Conservation (phyloP, 805 yeast genomes). For the Ogataea methanolica region DNA sequence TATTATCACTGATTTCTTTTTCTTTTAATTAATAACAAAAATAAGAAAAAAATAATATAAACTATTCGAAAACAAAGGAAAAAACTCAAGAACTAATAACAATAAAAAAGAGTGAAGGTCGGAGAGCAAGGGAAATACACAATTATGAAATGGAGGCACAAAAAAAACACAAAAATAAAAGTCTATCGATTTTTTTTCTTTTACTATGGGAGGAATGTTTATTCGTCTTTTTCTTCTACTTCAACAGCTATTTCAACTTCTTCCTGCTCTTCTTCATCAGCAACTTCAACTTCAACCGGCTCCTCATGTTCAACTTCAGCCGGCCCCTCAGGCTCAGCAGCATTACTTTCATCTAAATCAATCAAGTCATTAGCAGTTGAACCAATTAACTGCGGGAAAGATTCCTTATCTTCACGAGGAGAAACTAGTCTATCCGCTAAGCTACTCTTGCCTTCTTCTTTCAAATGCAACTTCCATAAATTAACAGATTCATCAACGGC, state of each 20-base stretch:
- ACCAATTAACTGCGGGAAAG: slow-evolving; percentile 39
- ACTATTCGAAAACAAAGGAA: no score
- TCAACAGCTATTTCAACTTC: slow-evolving; percentile 12
- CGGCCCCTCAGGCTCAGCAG: background rate
- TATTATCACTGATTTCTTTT: no score
- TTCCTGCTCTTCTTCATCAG: slow-evolving; percentile 17
- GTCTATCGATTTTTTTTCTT: no score
- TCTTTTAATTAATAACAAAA: no score
- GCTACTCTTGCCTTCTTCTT: slow-evolving; percentile 43
- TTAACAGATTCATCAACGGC: slow-evolving; percentile 42
- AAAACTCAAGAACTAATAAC: no score
- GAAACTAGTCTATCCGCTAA: slow-evolving; percentile 59
- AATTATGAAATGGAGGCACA: no score
- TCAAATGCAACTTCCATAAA: slow-evolving; percentile 65
- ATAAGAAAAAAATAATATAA: no score
- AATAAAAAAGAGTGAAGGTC: no score
- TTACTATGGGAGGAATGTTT: background rate
- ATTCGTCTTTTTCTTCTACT: slow-evolving; percentile 6
- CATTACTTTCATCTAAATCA: slow-evolving; percentile 20
- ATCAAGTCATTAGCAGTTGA: slow-evolving; percentile 18
- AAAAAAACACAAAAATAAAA: no score
- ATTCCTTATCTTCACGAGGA: slow-evolving; percentile 32
- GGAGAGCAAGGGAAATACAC: no score
- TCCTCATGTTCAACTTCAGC: slow-evolving; percentile 12
- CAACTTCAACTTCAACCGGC: slow-evolving; percentile 12